Base-by-base conservation (phyloP, 305 asterid genomes). In the Fraxinus xanthoxyloides region DNA sequence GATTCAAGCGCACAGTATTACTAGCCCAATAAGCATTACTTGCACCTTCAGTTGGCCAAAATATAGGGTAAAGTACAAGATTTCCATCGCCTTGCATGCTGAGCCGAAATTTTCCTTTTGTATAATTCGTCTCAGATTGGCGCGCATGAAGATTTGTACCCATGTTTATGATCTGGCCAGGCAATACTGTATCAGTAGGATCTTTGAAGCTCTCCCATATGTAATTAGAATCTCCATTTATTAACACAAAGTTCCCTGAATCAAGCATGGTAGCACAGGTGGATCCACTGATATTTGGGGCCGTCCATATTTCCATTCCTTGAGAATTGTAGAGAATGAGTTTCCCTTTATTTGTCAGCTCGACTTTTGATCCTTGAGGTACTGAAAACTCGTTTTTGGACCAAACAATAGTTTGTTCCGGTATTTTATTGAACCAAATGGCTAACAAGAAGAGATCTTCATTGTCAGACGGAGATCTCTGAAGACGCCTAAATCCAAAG, bases 111-210 rank as follows among this genome's bases (percentile, higher is more conserved):
- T 88, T 85, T 23, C 92, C 91, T 2, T 26, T 56, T 1, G 89
- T 32, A 63, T 81, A 91, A 31, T 85, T 82, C 2, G 75, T 80
- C 26, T 87, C 85, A 3, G 91, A 84, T 74, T 51, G 84, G 13
- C 89, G 63, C 7, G 91, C 87, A 36, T 54, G 26, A 0, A 89
- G 80, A 24, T 30, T 48, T 0, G 43, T 75, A 0, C 63, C 83
- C 48, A 6, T 36, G 3, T 7, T 32, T 6, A 91, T 9, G 40
- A 54, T 81, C 81, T 91, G 94, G 24, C 76, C 76, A 0, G 91
- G 93, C 85, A 87, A 79, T 63, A 89, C 77, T 17, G 94, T 88
- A 82, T 88, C 92, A 2, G 84, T 72, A 5, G 90, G 89, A 0
- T 31, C 0, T 0, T 5, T 24, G 63, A 91, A 91, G 59, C 85